Evolutionary conservation across 441 rosid species (phyloP).

Genomic region (Populus tomentosa): DNA sequence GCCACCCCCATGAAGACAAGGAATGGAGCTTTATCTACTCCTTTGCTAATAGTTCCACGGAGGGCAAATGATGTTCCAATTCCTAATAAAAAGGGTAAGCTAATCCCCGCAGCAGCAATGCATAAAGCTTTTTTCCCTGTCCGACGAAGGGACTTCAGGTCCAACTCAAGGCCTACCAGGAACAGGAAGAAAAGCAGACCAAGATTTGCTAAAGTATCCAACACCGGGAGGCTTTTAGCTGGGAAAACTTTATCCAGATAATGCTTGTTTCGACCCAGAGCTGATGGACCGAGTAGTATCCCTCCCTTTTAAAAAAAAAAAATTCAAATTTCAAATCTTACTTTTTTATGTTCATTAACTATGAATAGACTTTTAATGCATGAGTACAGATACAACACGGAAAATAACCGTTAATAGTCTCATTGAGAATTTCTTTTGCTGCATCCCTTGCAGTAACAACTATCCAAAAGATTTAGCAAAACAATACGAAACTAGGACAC

Average conservation of each 20-base stretch:
- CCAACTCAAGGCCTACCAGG: constrained; percentile 82
- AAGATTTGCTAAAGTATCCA: constrained; percentile 83
- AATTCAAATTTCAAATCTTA: background rate
- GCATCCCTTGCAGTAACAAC: background rate
- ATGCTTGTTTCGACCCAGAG: constrained; percentile 52
- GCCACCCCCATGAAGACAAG: constrained; percentile 96
- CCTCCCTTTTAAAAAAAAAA: constrained; percentile 58
- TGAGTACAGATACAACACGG: background rate
- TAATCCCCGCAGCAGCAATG: constrained; percentile 73
- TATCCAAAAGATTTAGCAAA: background rate
- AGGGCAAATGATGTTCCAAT: constrained; percentile 65
- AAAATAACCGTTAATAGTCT: background rate
- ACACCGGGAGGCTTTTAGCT: constrained; percentile 55
- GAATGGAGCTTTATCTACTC: constrained; percentile 49
- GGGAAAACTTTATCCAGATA: constrained; percentile 63
- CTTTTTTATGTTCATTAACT: background rate
- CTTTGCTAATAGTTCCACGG: constrained; percentile 44
- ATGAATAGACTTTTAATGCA: background rate
- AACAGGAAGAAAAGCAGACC: constrained; percentile 87
- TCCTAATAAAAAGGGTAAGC: constrained; percentile 74
- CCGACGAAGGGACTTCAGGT: constrained; percentile 49
- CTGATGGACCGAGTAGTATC: constrained; percentile 86
- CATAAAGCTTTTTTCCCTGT: constrained; percentile 70
- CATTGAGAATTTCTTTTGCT: background rate
- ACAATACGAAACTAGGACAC: background rate